Conservation (phyloP, 2,329 filamentous ascomycete genomes). For the Myriosclerotinia duriaeana region DNA sequence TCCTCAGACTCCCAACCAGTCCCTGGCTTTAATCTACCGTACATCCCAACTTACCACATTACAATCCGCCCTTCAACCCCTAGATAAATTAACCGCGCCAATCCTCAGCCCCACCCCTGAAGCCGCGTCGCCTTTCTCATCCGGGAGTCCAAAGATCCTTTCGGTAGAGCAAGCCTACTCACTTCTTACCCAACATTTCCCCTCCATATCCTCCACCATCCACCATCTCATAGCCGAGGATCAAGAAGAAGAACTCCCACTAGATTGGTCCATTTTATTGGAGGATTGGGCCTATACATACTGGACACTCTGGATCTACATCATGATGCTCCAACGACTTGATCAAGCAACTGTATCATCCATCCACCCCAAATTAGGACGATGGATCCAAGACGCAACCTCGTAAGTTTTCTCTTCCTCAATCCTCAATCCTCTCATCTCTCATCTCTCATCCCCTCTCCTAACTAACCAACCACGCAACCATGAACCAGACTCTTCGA, state of each 20-base stretch:
- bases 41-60: constrained; percentile 30
- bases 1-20: constrained; percentile 33
- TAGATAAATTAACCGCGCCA: constrained; percentile 20
- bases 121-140: not conserved
- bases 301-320: constrained; percentile 35
- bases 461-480: not conserved
- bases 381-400: not conserved
- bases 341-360: not conserved
- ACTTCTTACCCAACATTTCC: constrained; percentile 28
- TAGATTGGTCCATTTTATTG: constrained; percentile 31
- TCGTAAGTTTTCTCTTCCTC: not conserved
- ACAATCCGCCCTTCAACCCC: constrained; percentile 19
- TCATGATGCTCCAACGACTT: constrained; percentile 23
- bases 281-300: constrained; percentile 37
- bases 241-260: constrained; percentile 35
- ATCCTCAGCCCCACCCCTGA: not conserved
- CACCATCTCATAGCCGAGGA: constrained; percentile 31
- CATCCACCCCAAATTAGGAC: not conserved
- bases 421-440: too few relatives aligned
- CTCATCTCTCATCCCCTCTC: not conserved
- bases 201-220: constrained; percentile 23
- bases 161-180: constrained; percentile 33
- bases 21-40: constrained; percentile 33
- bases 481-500: not conserved
- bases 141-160: constrained; percentile 34